Base-by-base conservation (phyloP, 257 asterid genomes). In the Mentha longifolia region DNA sequence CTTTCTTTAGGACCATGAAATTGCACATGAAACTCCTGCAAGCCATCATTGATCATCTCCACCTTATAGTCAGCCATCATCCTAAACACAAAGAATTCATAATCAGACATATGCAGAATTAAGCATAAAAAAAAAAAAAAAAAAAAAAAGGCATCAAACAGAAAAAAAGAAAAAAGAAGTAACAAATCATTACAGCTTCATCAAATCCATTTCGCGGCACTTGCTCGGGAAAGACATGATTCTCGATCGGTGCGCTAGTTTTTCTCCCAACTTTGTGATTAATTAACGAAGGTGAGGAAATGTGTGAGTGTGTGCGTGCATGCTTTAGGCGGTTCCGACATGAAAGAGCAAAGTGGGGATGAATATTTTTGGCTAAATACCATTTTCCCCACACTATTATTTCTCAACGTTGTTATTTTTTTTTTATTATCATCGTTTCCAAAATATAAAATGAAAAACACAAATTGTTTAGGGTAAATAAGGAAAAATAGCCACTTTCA, bases 31-130 rank as follows among this genome's bases (percentile, higher is more conserved):
- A 92, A 90, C 75, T 90, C 96, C 71, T 88, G 96, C 91, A 84
- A 85, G 78, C 90, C 87, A 72, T 92, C 98, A 83, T 92, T 86
- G 89, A 88, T 84, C 92, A 79, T 87, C 84, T 92, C 98, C 85
- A 92, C 98, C 82, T 92, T 90, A 73, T 90, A 90, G 76, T 90
- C 98, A 74, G 87, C 89, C 97, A 86, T 89, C 97, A 92, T 85
- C 97, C 98, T 92, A 80, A 20, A 64, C 9, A 77, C 75, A 42
- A 65, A 76, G 62, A 75, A 72, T n/a, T 73, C 42, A 77, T 5
- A 25, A 33, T 71, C 60, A 58, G 0, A 11, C 15, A 49, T 66
- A 66, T 30, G 71, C 54, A 63, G n/a, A 30, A 12, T 68, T 28
- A 50, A 19, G 65, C 17, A 46, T 33, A 68, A 45, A 43, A 61